Conservation (phyloP, 768 basidiomycete species). For the Imleria badia region DNA sequence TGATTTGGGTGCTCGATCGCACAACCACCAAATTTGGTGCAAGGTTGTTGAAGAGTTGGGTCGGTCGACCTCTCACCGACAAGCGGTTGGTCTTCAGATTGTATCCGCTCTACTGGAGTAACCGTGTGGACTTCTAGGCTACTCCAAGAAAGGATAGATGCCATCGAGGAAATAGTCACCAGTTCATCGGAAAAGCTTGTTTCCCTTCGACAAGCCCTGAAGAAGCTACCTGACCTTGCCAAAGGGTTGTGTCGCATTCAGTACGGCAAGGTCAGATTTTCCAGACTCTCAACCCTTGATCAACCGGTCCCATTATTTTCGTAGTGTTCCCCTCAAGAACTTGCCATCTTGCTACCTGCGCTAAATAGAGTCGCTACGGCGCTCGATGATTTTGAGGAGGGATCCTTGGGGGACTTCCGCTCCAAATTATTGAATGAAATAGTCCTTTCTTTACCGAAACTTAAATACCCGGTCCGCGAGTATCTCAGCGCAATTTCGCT, state of each 20-base stretch:
- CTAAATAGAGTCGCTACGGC: conserved; percentile 68
- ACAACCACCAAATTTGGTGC: conserved; percentile 90
- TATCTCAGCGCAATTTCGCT: conserved; percentile 59
- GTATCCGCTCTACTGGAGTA: neutral
- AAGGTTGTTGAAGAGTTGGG: conserved; percentile 79
- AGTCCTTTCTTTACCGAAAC: conserved; percentile 62
- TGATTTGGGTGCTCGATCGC: conserved; percentile 84
- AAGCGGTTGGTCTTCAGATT: conserved; percentile 45
- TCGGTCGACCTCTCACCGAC: conserved; percentile 81
- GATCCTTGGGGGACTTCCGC: conserved; percentile 53
- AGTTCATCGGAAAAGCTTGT: conserved; percentile 63
- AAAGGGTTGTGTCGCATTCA: conserved; percentile 86
- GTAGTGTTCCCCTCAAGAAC: conserved; percentile 82
- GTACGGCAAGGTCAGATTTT: conserved; percentile 72
- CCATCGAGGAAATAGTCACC: conserved; percentile 76
- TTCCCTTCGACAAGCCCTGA: conserved; percentile 67
- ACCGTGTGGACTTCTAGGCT: conserved; percentile 43
- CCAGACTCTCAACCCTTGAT: neutral
- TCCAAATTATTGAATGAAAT: conserved; percentile 71
- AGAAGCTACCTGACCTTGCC: conserved; percentile 80
- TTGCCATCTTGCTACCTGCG: conserved; percentile 70
- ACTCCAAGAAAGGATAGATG: conserved; percentile 75
- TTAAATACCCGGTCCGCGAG: conserved; percentile 52
- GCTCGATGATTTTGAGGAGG: conserved; percentile 50
- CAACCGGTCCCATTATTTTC: neutral